These are phyloP conservation scores for Solanum commersonii DNA, from an alignment of 257 asterid species.

Conservation along the genomic window DNA sequence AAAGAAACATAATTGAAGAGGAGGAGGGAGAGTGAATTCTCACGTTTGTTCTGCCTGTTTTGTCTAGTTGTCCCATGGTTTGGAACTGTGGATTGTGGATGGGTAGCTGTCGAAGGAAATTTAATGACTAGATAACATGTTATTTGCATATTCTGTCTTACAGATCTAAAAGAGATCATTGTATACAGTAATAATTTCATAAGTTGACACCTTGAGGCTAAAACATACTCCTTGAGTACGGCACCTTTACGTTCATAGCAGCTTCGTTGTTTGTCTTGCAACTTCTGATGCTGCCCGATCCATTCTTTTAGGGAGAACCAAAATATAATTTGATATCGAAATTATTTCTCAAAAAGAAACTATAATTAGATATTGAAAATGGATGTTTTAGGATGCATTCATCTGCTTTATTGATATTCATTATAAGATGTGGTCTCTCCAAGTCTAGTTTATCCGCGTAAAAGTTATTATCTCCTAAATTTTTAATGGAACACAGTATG, in stretches of 20 bases:
- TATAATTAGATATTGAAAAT: not conserved
- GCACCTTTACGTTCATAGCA: not conserved
- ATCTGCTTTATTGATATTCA: not conserved
- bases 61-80: not conserved
- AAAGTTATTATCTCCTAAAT: not conserved
- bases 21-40: not conserved
- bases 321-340: not conserved
- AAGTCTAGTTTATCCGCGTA: not conserved
- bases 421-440: not conserved
- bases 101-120: not conserved
- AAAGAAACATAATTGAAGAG: not conserved
- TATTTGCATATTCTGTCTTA: not conserved
- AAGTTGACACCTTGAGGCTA: not conserved
- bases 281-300: not conserved
- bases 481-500: not conserved
- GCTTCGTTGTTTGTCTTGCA: not conserved
- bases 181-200: not conserved
- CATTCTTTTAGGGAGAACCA: not conserved
- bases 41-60: not conserved
- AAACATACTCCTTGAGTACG: not conserved
- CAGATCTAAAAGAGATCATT: not conserved
- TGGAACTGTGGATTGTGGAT: not conserved
- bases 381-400: not conserved
- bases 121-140: not conserved
- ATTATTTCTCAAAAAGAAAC: not conserved